Conservation (phyloP, 345 rosid genomes). For the Populus alba region DNA sequence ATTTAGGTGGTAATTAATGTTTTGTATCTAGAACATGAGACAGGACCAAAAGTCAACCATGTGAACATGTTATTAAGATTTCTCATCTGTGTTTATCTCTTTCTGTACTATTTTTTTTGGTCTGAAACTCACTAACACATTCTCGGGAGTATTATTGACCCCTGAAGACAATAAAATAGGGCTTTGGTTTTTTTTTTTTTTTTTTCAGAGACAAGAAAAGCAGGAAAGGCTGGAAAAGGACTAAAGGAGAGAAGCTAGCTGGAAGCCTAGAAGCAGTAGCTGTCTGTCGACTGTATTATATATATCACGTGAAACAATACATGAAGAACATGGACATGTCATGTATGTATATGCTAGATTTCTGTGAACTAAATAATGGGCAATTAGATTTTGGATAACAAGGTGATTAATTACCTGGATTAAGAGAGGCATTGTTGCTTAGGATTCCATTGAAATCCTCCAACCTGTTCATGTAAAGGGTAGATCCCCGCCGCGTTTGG, state of each 20-base stretch:
- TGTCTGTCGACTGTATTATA: neutral
- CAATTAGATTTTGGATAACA: neutral
- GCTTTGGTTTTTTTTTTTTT: neutral
- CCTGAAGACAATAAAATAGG: too few species aligned
- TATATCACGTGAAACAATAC: neutral
- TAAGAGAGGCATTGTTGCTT: constrained; percentile 67
- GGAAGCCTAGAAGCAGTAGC: neutral
- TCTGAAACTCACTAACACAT: too few species aligned
- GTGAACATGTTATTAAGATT: too few species aligned
- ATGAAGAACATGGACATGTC: neutral
- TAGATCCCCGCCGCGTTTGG: constrained; percentile 70
- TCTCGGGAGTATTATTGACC: too few species aligned
- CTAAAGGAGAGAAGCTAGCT: too few species aligned
- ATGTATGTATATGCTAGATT: neutral
- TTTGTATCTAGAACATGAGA: neutral
- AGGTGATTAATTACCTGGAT: constrained; percentile 60
- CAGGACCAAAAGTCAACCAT: neutral
- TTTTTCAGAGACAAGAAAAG: neutral
- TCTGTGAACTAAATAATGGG: neutral
- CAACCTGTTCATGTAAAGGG: constrained; percentile 59
- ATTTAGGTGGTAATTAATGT: neutral
- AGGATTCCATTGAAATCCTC: constrained; percentile 79
- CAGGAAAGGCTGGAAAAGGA: neutral
- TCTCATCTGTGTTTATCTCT: neutral
- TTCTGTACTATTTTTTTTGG: too few species aligned